A percentile compares a stretch with the other conserved stretches of the same genome.
phyloP scores from a whole-genome alignment of 331 rosid species.

The Malus hybrid region DNA sequence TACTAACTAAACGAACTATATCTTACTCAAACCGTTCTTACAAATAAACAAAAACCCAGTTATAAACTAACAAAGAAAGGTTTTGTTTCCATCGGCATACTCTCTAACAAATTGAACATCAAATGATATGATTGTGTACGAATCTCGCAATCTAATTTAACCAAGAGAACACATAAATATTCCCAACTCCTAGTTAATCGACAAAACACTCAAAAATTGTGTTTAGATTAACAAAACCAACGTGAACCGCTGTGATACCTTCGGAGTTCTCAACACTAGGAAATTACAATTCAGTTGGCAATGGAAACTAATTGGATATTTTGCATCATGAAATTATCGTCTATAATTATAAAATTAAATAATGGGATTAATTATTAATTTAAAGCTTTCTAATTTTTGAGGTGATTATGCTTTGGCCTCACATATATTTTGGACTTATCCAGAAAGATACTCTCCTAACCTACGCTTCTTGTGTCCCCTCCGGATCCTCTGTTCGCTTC shows the following conservation, averaged over 20 bases:
- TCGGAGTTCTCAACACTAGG: neutral
- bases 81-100: no score
- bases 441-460: neutral
- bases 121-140: no score
- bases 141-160: no score
- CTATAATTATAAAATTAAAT: neutral
- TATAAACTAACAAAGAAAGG: no score
- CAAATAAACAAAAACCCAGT: no score
- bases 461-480: neutral
- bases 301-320: neutral
- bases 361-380: no score
- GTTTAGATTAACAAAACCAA: neutral
- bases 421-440: neutral
- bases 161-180: neutral
- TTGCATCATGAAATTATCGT: neutral
- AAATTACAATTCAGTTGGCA: neutral
- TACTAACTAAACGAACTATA: no score
- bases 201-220: neutral
- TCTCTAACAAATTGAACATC: no score
- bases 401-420: neutral
- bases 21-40: no score
- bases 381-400: no score
- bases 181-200: neutral
- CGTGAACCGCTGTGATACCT: neutral
- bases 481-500: neutral